Evolutionary conservation across 768 basidiomycete genomes (phyloP), one percentile per base, ranked within the genome.

Genomic region (Leccinum truebloodii): DNA sequence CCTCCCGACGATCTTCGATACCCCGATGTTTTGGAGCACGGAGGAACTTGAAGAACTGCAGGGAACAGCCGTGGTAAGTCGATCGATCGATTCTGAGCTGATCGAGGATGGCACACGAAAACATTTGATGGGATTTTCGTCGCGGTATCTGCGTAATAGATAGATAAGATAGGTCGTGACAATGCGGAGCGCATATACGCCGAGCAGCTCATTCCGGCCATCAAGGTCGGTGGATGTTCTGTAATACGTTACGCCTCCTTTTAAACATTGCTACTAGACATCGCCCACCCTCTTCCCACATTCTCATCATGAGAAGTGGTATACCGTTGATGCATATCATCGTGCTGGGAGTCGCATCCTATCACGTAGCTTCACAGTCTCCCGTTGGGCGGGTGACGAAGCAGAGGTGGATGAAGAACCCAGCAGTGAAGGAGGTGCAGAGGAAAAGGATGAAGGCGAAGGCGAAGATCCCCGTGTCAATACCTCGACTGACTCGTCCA

Each of bases 1-100:
- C 16, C 80, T 98, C 61, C 95, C 95, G 0, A 78, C 68, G 13
- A 61, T 65, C 13, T 98, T 98, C 70, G 82, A 89, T 65, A 95
- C 95, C 0, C 93, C 94, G 1, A 98, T 99, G 92, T 95, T 98
- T 70, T 98, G 97, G 97, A 77, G 71, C 48, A 80, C 83, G 3
- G 81, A 80, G 3, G 94, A 97, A 57, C 74, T 95, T 10, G 73
- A 77, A 26, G 88, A 92, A 64, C 80, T 99, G 14, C 76, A 79
- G 59, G 97, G 94, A 0, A 96, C 94, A 49, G 83, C 87, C n/a
- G 86, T 98, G 75, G 81, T 93, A 81, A 85, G 93, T 94, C 71
- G 69, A 83, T 85, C 70, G 46, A 24, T 59, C 52, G 35, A 41
- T 1, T 26, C 35, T 46, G 28, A 53, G 8, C 54, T 54, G 39